Evolutionary conservation across 768 basidiomycete genomes (phyloP).

Genomic region (Xerocomellus chrysenteron): DNA sequence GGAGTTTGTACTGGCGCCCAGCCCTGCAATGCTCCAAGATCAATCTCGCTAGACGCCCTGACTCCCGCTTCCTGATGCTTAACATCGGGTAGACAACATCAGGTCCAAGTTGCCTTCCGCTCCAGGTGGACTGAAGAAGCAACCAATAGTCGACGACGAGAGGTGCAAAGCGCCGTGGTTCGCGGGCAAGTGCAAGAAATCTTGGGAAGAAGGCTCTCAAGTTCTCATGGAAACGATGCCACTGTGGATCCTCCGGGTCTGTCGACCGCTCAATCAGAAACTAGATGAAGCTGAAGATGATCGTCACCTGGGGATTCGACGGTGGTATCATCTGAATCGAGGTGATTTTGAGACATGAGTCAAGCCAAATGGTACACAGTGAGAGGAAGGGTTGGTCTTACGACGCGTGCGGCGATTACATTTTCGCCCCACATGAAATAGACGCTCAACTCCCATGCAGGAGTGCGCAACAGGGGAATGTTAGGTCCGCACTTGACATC

Average conservation of each 20-base stretch:
- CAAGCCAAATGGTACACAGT: neutral
- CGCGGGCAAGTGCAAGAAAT: neutral
- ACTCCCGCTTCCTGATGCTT: slow-evolving; percentile 2
- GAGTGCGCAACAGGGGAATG: too few species aligned
- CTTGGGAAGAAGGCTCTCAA: neutral
- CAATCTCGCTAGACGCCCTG: neutral
- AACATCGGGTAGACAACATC: slow-evolving; percentile 4
- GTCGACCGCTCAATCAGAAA: neutral
- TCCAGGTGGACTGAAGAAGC: neutral
- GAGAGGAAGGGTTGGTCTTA: too few species aligned
- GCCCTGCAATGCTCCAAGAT: neutral
- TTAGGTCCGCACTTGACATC: too few species aligned
- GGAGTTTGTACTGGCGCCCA: neutral
- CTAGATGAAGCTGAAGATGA: neutral
- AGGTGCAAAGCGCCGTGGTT: neutral
- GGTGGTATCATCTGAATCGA: neutral
- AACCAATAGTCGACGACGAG: neutral
- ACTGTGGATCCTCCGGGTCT: neutral
- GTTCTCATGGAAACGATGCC: neutral
- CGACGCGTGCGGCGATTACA: too few species aligned
- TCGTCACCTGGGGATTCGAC: neutral
- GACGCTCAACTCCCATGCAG: too few species aligned
- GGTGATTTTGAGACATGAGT: neutral
- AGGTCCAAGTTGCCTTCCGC: neutral
- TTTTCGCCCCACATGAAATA: too few species aligned